These are phyloP conservation scores for Phylloporus rhodoxanthus DNA, from an alignment of 768 basidiomycete genomes.

Conservation along the genomic window DNA sequence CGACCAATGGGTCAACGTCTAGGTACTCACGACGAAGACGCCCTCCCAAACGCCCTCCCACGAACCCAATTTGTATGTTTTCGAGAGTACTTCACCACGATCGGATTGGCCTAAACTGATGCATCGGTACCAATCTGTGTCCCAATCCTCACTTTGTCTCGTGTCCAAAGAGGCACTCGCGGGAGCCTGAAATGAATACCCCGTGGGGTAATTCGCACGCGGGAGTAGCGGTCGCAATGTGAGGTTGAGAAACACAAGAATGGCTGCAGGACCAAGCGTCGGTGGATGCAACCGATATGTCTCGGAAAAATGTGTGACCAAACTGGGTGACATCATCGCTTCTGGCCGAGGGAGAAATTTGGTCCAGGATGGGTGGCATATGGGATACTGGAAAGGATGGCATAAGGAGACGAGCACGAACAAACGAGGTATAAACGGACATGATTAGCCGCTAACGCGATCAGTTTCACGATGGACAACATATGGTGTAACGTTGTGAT, in stretches of 20 bases:
- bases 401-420: constrained; percentile 2
- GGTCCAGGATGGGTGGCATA: constrained; percentile 54
- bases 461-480: constrained; percentile 48
- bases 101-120: constrained; percentile 33
- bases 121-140: constrained; percentile 64
- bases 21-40: constrained; percentile 55
- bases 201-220: neutral
- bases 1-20: neutral
- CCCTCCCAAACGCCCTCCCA: constrained; percentile 80
- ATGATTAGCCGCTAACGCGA: constrained; percentile 63
- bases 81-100: constrained; percentile 32
- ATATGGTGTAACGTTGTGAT: constrained; percentile 40
- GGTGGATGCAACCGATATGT: constrained; percentile 46
- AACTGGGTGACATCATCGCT: constrained; percentile 12
- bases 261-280: constrained; percentile 64
- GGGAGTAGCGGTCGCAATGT: constrained; percentile 25
- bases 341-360: constrained; percentile 41
- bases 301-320: constrained; percentile 41
- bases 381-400: constrained; percentile 47
- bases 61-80: constrained; percentile 57
- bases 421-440: constrained; percentile 33
- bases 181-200: constrained; percentile 11
- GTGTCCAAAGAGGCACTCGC: constrained; percentile 5
- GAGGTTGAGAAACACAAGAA: constrained; percentile 62
- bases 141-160: constrained; percentile 51